Percentiles rank a stretch among this genome's conserved stretches.
Conservation (phyloP, 495 filamentous ascomycete genomes). For the Hypoxylon fuscum region DNA sequence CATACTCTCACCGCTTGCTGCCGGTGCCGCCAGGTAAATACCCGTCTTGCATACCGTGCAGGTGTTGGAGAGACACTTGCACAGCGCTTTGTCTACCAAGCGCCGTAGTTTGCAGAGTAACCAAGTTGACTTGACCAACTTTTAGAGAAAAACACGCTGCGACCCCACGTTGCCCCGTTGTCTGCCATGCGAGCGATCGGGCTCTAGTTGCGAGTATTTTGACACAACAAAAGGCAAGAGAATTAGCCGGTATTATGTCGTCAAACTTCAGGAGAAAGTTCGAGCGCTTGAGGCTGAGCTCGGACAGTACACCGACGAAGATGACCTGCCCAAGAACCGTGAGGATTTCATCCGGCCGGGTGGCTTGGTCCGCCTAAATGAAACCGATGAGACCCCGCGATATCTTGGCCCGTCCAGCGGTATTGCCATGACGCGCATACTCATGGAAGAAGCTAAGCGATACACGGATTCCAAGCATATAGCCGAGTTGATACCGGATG, state of each 20-base stretch:
- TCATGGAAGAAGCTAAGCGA: constrained; percentile 93
- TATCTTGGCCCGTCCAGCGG: constrained; percentile 93
- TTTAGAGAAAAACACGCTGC: constrained; percentile 90
- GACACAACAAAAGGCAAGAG: constrained; percentile 81
- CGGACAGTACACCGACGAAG: constrained; percentile 66
- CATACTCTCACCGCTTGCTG: constrained; percentile 90
- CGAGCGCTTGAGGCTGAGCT: constrained; percentile 81
- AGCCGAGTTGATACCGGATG: constrained; percentile 83
- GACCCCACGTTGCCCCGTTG: constrained; percentile 90
- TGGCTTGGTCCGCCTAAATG: constrained; percentile 80
- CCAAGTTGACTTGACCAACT: constrained; percentile 10
- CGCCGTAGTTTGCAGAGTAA: constrained; percentile 2
- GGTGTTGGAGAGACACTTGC: constrained; percentile 24
- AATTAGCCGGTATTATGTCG: constrained; percentile 86
- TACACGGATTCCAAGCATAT: constrained; percentile 86
- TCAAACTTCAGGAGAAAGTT: constrained; percentile 84
- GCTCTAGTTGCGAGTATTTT: constrained; percentile 90
- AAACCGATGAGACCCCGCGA: constrained; percentile 80
- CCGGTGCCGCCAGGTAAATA: constrained; percentile 80
- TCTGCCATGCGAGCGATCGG: constrained; percentile 89
- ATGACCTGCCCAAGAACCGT: constrained; percentile 70
- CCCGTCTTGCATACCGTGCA: constrained; percentile 2
- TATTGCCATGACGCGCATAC: constrained; percentile 89
- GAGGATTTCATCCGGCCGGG: constrained; percentile 85
- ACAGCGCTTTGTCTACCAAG: neutral